Conservation (phyloP, 2,329 filamentous ascomycete species). For the Penicillium sclerotigenum region DNA sequence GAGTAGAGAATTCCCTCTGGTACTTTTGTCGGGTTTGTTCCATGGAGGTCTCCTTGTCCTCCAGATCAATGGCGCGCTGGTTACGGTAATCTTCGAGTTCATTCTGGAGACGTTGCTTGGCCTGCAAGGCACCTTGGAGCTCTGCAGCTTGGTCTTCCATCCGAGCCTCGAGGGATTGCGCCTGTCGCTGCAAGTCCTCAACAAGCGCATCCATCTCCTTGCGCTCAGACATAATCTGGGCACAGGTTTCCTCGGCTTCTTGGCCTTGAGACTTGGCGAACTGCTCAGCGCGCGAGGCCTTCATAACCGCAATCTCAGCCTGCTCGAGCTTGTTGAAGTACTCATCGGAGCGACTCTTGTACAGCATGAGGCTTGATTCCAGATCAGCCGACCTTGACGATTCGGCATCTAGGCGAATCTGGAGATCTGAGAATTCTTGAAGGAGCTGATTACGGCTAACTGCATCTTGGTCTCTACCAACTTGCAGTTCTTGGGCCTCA, state of each 20-base stretch:
- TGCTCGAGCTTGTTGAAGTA: constrained; percentile 98
- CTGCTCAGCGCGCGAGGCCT: constrained; percentile 85
- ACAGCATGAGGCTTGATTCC: constrained; percentile 76
- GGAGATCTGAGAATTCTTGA: constrained; percentile 88
- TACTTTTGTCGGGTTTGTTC: constrained; percentile 98
- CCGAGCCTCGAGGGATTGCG: constrained; percentile 84
- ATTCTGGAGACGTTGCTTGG: constrained; percentile 91
- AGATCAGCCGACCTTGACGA: constrained; percentile 81
- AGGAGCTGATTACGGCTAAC: constrained; percentile 84
- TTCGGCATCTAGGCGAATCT: constrained; percentile 88
- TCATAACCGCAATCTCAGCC: constrained; percentile 91
- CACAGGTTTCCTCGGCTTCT: constrained; percentile 88
- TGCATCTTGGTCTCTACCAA: constrained; percentile 79
- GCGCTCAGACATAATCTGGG: constrained; percentile 84
- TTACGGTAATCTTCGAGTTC: constrained; percentile 96
- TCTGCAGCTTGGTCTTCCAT: constrained; percentile 90
- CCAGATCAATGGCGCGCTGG: constrained; percentile 91
- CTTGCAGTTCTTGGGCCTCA: constrained; percentile 75
- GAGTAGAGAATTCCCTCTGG: constrained; percentile 81
- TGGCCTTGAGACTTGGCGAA: constrained; percentile 87
- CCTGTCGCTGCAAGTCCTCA: constrained; percentile 85
- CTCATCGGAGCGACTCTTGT: constrained; percentile 89
- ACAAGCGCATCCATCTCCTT: constrained; percentile 84
- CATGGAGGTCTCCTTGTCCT: constrained; percentile 93
- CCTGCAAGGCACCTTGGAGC: constrained; percentile 76